Evolutionary conservation across 2,329 filamentous ascomycete species (phyloP).

Genomic region (Dryadomyces quercus-mongolicae): DNA sequence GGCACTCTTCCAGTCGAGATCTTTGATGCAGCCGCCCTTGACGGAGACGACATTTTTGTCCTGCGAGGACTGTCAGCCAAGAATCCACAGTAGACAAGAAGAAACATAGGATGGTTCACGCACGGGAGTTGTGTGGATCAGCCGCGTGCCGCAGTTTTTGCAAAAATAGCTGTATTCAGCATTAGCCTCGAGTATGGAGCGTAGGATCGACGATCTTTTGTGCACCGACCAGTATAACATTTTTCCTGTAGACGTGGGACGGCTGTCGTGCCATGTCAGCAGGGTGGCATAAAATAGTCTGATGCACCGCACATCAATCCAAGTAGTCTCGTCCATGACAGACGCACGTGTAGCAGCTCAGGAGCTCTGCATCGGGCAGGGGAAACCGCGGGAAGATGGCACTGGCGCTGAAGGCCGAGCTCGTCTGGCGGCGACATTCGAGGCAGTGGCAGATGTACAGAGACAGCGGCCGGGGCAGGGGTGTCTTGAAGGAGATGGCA

Average conservation of each 20-base stretch:
- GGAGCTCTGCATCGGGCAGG: constrained; percentile 33
- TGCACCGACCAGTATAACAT: constrained; percentile 41
- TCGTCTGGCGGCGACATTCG: constrained; percentile 13
- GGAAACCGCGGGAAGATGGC: constrained; percentile 58
- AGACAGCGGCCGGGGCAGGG: constrained; percentile 10
- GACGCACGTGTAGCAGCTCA: constrained; percentile 44
- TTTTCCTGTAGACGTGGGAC: constrained; percentile 43
- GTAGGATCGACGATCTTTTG: not conserved
- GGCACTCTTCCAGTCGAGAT: constrained; percentile 45
- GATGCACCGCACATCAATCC: not conserved
- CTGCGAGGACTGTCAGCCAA: constrained; percentile 18
- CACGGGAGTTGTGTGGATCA: constrained; percentile 50
- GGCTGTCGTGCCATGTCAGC: constrained; percentile 23
- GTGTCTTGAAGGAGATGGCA: constrained; percentile 12
- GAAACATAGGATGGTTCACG: no score
- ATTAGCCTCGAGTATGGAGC: not conserved
- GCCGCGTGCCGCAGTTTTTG: constrained; percentile 49
- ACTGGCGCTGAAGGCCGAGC: constrained; percentile 49
- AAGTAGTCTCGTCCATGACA: no score
- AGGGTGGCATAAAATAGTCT: not conserved
- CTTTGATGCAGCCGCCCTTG: constrained; percentile 55
- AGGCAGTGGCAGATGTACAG: constrained; percentile 15
- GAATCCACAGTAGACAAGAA: no score
- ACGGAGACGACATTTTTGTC: constrained; percentile 49
- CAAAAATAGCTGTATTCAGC: constrained; percentile 48